Percentiles rank a stretch among this genome's conserved stretches.
phyloP scores from a whole-genome alignment of 257 asterid species.

The Solanum clarkiae region DNA sequence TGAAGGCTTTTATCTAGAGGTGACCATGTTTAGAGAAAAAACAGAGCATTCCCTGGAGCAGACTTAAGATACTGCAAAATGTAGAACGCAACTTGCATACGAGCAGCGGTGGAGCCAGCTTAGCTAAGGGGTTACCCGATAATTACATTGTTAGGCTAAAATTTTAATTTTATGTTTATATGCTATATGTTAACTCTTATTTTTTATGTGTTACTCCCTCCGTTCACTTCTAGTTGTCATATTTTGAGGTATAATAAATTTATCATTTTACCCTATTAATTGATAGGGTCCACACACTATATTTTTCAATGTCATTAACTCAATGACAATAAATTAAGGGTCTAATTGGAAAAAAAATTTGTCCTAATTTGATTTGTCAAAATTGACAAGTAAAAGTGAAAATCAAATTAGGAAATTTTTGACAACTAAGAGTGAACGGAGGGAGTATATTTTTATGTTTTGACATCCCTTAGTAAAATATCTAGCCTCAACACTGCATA shows the following conservation, averaged over 20 bases:
- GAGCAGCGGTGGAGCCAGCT: neutral
- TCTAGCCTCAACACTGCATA: neutral
- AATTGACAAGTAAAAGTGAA: too few species aligned
- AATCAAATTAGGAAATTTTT: too few species aligned
- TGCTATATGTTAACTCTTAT: neutral
- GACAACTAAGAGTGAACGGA: too few species aligned
- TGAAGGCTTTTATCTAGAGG: neutral
- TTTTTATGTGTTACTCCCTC: neutral
- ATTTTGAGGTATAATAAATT: too few species aligned
- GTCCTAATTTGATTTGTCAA: too few species aligned
- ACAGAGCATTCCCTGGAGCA: neutral
- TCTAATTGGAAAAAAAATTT: too few species aligned
- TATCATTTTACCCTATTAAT: too few species aligned
- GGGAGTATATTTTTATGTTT: neutral
- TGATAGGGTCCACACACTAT: too few species aligned
- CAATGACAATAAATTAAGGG: too few species aligned
- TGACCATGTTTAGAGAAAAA: neutral
- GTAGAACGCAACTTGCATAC: neutral
- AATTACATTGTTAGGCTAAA: neutral
- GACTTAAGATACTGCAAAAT: neutral
- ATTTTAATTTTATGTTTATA: neutral
- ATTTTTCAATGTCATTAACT: too few species aligned
- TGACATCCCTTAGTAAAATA: neutral
- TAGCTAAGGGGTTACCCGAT: neutral
- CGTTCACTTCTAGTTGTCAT: too few species aligned